Conservation (phyloP, 2,329 filamentous ascomycete species). For the Ciborinia camelliae region DNA sequence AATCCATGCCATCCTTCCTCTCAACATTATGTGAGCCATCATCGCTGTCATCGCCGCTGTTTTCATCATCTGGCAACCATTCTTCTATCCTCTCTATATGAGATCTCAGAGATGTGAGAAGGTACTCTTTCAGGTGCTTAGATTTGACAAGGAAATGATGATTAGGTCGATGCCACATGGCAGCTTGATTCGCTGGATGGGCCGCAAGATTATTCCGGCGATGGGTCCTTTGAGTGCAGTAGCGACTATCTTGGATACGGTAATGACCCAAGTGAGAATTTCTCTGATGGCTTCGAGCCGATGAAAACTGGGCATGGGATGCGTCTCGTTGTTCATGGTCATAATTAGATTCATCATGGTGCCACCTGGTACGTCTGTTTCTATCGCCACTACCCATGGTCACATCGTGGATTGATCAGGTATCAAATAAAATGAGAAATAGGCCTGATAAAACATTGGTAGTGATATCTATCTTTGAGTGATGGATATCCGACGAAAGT, state of each 20-base stretch:
- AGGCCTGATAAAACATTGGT: background rate
- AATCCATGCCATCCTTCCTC: background rate
- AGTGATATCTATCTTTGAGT: background rate
- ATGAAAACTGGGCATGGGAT: background rate
- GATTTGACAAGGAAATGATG: conserved; percentile 5
- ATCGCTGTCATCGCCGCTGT: background rate
- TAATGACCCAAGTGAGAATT: background rate
- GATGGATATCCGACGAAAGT: background rate
- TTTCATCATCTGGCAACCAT: conserved; percentile 2
- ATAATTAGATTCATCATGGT: background rate
- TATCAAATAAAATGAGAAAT: background rate
- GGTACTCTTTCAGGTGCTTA: conserved; percentile 1
- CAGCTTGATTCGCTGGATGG: background rate
- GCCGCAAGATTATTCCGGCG: background rate
- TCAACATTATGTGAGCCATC: background rate
- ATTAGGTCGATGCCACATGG: background rate
- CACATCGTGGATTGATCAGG: background rate
- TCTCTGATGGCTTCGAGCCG: background rate
- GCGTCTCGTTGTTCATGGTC: background rate
- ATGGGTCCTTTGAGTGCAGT: background rate
- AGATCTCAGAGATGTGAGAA: background rate
- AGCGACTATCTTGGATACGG: background rate
- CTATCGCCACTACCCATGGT: background rate
- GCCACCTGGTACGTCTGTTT: background rate
- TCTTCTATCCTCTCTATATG: background rate